A percentile compares a stretch with the other conserved stretches of the same genome.
Evolutionary conservation across 192 early-diverging fungal species (phyloP).

Genomic region (Backusella parvicylindrica): DNA sequence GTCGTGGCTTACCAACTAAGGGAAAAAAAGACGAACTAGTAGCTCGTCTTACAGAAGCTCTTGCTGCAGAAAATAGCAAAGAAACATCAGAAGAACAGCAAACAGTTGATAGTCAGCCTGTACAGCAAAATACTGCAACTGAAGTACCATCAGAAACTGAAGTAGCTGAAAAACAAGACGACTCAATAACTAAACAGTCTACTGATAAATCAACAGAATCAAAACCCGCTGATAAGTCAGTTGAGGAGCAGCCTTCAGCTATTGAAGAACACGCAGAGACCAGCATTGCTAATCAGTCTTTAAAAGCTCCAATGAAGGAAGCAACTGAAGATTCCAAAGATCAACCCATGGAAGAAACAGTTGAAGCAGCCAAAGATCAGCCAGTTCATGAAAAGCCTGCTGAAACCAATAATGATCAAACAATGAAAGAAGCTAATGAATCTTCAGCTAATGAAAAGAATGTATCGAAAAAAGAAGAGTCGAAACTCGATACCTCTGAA

Average conservation of each 20-base stretch:
- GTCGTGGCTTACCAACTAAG: slow-evolving; percentile 50
- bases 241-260: not conserved
- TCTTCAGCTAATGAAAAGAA: not conserved
- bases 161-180: not conserved
- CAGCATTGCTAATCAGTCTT: not conserved
- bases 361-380: not conserved
- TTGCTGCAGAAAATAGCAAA: slow-evolving; percentile 8
- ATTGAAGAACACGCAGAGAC: not conserved
- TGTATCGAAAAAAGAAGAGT: not conserved
- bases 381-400: not conserved
- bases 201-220: not conserved
- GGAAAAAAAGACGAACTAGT: slow-evolving; percentile 67
- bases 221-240: not conserved
- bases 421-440: not conserved
- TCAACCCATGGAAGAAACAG: not conserved
- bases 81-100: not conserved
- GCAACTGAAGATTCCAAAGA: not conserved
- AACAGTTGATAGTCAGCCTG: not conserved
- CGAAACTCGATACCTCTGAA: too few species aligned
- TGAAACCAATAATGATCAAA: not conserved
- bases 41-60: slow-evolving; percentile 54
- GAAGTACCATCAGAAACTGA: not conserved
- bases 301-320: not conserved
- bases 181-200: not conserved
- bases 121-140: not conserved